Conservation (phyloP, 495 filamentous ascomycete species). For the Tuber umbilicatum region DNA sequence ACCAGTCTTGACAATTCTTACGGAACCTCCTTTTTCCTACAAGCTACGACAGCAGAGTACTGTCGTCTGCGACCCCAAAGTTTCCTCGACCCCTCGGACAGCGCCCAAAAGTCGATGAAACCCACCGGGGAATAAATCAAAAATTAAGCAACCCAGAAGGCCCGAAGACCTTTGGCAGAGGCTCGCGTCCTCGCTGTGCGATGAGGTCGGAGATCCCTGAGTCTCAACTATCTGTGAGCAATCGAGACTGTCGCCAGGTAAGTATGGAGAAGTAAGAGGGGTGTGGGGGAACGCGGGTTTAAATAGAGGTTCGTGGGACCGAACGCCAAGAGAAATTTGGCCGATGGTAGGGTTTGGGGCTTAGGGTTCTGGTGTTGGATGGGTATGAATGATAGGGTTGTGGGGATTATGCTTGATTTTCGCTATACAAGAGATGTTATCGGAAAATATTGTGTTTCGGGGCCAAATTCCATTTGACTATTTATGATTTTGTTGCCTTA, state of each 20-base stretch:
- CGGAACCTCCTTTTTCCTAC: neutral
- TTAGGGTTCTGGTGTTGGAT: conserved; percentile 7
- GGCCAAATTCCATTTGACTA: neutral
- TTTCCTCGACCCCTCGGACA: neutral
- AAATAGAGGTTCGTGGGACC: conserved; percentile 1
- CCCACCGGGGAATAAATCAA: conserved; percentile 16
- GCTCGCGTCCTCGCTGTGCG: conserved; percentile 35
- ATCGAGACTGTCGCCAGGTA: conserved; percentile 33
- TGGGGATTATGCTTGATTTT: neutral
- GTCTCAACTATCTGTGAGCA: conserved; percentile 22
- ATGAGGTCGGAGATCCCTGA: conserved; percentile 24
- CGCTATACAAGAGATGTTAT: neutral
- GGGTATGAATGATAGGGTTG: neutral
- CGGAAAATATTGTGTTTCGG: neutral
- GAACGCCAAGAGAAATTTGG: conserved; percentile 23
- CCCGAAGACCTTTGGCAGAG: conserved; percentile 36
- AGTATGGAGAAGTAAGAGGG: conserved; percentile 26
- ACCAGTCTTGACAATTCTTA: neutral
- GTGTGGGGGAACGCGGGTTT: conserved; percentile 1
- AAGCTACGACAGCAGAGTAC: neutral
- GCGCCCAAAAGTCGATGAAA: conserved; percentile 2
- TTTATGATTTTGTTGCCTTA: neutral
- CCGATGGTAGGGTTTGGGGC: conserved; percentile 17
- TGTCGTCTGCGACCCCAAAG: neutral
- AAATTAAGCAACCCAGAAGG: conserved; percentile 39